Conservation (phyloP, 2,329 filamentous ascomycete genomes). For the Calonectria hawksworthii region DNA sequence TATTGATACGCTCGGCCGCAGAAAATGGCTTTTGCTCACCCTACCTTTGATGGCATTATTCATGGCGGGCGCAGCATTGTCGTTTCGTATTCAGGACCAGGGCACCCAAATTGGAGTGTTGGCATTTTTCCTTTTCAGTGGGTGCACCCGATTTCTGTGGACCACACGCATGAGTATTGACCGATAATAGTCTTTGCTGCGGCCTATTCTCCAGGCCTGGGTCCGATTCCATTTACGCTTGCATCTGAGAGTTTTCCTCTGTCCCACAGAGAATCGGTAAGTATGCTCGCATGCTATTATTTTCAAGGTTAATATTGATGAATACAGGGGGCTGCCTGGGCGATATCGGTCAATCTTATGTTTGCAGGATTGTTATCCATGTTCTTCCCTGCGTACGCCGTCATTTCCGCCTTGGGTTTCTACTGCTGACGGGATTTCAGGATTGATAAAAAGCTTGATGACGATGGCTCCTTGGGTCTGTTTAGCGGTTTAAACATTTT, state of each 20-base stretch:
- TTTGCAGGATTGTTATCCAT: constrained; percentile 62
- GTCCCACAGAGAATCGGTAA: constrained; percentile 61
- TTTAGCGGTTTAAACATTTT: constrained; percentile 63
- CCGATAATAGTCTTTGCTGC: constrained; percentile 52
- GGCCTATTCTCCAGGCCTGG: constrained; percentile 56
- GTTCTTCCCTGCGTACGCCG: constrained; percentile 52
- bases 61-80: constrained; percentile 55
- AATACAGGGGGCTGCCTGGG: constrained; percentile 57
- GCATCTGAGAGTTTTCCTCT: constrained; percentile 64
- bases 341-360: constrained; percentile 60
- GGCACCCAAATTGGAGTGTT: constrained; percentile 47
- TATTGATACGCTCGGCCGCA: constrained; percentile 53
- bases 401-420: too few relatives aligned
- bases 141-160: not conserved
- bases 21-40: constrained; percentile 58
- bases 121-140: constrained; percentile 54
- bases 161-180: constrained; percentile 8
- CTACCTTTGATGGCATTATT: constrained; percentile 58
- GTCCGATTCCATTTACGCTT: constrained; percentile 63
- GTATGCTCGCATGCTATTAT: not conserved
- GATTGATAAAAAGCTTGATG: constrained; percentile 39
- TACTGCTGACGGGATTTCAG: not conserved
- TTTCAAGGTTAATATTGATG: constrained; percentile 22
- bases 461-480: constrained; percentile 57
- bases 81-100: constrained; percentile 43